phyloP scores from a whole-genome alignment of 192 early-diverging fungal species.

The Linnemannia schmuckeri region DNA sequence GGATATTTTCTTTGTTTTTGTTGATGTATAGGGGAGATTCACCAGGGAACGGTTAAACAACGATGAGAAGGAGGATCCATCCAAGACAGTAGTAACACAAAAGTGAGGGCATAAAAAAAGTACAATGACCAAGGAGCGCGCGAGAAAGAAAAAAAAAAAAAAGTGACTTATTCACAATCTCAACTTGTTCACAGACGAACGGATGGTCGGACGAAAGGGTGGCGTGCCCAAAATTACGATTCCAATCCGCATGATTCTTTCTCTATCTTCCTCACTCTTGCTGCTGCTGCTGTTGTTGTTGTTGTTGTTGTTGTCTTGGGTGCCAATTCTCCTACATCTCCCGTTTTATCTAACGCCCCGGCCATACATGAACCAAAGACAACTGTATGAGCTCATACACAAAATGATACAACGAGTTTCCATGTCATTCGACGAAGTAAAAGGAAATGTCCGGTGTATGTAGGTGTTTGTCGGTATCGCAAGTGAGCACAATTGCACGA shows the following conservation, averaged over 20 bases:
- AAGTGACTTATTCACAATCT: neutral
- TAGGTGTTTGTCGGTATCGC: neutral
- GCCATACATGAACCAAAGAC: neutral
- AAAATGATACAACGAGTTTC: neutral
- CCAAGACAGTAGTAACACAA: neutral
- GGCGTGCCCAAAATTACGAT: neutral
- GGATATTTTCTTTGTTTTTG: neutral
- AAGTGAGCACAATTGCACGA: neutral
- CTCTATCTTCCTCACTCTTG: conserved; percentile 1
- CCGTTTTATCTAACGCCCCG: neutral
- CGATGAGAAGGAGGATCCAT: neutral
- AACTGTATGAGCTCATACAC: neutral
- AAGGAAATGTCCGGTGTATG: neutral
- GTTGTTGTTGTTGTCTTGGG: conserved; percentile 2
- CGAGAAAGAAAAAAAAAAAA: neutral
- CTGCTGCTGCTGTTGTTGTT: neutral
- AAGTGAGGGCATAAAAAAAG: neutral
- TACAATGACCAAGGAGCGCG: neutral
- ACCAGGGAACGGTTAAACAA: neutral
- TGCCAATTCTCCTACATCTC: neutral
- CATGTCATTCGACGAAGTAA: neutral
- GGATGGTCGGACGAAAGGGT: conserved; percentile 4
- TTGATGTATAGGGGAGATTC: neutral
- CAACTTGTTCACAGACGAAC: neutral
- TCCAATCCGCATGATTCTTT: conserved; percentile 15